Conservation (phyloP, 176 grass and related monocot species). For the Musa beccarii region DNA sequence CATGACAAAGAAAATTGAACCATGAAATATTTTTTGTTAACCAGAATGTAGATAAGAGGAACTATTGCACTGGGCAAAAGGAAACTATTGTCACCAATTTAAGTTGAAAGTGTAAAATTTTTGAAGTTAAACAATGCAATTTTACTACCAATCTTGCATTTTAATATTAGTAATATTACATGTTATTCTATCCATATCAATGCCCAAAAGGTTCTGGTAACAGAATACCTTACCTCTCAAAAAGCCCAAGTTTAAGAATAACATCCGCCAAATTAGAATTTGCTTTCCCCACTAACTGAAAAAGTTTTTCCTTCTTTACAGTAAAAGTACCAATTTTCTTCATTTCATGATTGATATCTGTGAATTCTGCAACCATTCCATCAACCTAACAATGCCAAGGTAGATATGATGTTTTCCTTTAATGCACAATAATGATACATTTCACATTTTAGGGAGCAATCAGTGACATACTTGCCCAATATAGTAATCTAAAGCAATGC, state of each 20-base stretch:
- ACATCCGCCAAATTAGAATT: constrained; percentile 97
- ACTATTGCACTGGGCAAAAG: too few species aligned
- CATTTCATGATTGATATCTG: constrained; percentile 88
- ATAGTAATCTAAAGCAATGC: constrained; percentile 92
- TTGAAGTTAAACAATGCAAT: too few species aligned
- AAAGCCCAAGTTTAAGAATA: constrained; percentile 93
- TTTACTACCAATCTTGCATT: too few species aligned
- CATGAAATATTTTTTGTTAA: too few species aligned
- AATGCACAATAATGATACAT: background rate
- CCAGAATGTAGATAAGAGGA: too few species aligned
- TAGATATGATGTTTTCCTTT: background rate
- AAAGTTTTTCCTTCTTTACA: constrained; percentile 92
- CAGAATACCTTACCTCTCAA: constrained; percentile 50
- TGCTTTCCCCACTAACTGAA: constrained; percentile 85
- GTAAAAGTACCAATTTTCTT: constrained; percentile 94
- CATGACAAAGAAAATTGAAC: too few species aligned
- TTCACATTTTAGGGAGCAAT: background rate
- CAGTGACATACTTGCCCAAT: constrained; percentile 61
- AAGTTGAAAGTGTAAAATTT: too few species aligned
- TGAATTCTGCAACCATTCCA: constrained; percentile 93
- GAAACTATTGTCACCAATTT: too few species aligned
- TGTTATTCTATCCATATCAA: background rate
- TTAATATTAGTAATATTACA: too few species aligned
- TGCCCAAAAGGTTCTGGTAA: too few species aligned
- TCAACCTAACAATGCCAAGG: constrained; percentile 46